phyloP scores from a whole-genome alignment of 352 stramenopile species.

The Phytophthora pisi region DNA sequence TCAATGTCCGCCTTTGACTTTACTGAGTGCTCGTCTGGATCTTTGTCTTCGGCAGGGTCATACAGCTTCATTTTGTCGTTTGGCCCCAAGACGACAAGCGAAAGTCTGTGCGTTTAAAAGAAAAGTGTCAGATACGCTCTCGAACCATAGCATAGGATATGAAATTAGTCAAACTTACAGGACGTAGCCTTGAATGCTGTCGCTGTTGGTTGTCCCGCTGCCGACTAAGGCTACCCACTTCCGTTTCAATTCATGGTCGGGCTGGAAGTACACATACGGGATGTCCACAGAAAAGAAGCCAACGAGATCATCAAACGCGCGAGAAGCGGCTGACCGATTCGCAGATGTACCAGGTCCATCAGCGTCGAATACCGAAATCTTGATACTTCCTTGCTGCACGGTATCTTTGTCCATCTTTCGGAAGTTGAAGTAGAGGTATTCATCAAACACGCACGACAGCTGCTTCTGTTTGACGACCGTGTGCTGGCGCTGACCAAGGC shows the following conservation, averaged over 20 bases:
- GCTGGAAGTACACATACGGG: slow-evolving; percentile 84
- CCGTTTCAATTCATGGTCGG: slow-evolving; percentile 87
- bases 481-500: slow-evolving; percentile 79
- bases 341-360: slow-evolving; percentile 46
- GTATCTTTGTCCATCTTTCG: slow-evolving; percentile 76
- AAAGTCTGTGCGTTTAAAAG: slow-evolving; percentile 60
- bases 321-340: slow-evolving; percentile 37
- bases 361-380: slow-evolving; percentile 86
- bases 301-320: slow-evolving; percentile 77
- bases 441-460: slow-evolving; percentile 90
- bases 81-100: slow-evolving; percentile 85
- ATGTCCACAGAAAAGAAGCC: slow-evolving; percentile 88
- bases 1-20: slow-evolving; percentile 71
- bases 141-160: not conserved
- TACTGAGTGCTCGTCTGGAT: slow-evolving; percentile 44
- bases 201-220: slow-evolving; percentile 70
- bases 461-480: slow-evolving; percentile 86
- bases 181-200: slow-evolving; percentile 91
- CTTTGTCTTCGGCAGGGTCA: slow-evolving; percentile 48
- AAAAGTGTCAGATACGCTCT: slow-evolving; percentile 5
- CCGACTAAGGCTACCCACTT: slow-evolving; percentile 92
- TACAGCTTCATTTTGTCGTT: slow-evolving; percentile 81
- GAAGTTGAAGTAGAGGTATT: slow-evolving; percentile 91
- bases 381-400: slow-evolving; percentile 75
- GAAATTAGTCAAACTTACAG: slow-evolving; percentile 42